Conservation (phyloP, 148 eudicot species). For the Arbutus unedo region DNA sequence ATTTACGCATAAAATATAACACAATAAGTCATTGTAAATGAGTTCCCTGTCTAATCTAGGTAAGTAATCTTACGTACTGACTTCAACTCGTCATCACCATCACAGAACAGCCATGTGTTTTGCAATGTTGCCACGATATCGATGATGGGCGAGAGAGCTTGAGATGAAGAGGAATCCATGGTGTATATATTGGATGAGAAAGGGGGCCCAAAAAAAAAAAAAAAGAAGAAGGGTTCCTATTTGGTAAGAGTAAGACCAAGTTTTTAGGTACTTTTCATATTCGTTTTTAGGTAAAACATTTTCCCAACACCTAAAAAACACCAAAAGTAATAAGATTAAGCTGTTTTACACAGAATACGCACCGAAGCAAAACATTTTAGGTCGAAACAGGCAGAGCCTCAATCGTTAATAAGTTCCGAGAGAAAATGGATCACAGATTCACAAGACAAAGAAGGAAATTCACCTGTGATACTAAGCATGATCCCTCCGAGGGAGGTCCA, state of each 20-base stretch:
- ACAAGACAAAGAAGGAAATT: constrained; percentile 5
- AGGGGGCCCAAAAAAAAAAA: neutral
- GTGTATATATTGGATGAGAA: neutral
- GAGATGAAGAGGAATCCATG: neutral
- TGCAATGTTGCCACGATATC: neutral
- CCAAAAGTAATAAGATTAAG: neutral
- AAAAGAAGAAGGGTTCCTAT: neutral
- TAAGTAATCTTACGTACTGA: neutral
- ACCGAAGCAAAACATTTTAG: neutral
- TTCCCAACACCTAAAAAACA: neutral
- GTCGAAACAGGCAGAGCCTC: neutral
- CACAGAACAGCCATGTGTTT: neutral
- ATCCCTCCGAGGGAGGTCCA: constrained; percentile 98
- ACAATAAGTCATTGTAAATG: neutral
- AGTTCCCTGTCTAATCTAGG: neutral
- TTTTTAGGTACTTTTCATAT: neutral
- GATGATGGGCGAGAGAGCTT: neutral
- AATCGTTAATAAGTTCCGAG: neutral
- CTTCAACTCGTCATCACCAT: neutral
- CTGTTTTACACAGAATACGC: neutral
- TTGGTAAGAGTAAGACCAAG: neutral
- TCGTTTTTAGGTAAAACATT: neutral
- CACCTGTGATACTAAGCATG: constrained; percentile 97
- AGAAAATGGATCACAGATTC: neutral
- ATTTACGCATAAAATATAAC: neutral